Evolutionary conservation across 768 basidiomycete species (phyloP), one percentile per base, ranked within the genome.

Genomic region (Saitozyma podzolica): DNA sequence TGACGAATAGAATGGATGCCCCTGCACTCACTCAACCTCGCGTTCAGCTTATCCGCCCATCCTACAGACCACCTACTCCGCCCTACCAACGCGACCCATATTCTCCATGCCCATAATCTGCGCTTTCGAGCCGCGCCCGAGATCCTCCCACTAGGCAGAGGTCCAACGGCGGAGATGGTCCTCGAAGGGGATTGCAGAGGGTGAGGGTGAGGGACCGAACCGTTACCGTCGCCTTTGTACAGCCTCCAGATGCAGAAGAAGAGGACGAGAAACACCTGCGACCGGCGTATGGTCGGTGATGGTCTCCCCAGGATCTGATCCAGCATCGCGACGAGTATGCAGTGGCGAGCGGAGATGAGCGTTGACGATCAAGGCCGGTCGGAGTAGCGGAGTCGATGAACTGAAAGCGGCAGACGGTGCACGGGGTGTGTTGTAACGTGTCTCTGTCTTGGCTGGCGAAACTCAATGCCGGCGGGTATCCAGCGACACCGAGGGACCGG

Each of bases 211-310:
- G 8, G 41, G 9, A 51, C 40, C 5, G 69, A 56, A 9, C 77
- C 76, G 59, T 79, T 76, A 9, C 77, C 76, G 59, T 79, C 78
- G 7, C 90, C 89, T 8, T 84, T 82, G 16, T 84, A 73, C 59
- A 98, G 87, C 20, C 89, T 82, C 86, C 88, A 92, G 58, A 89
- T 70, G 93, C 94, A 97, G 81, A 97, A 96, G 78, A 91, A 72
- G 65, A 96, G 85, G 69, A 96, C 90, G 53, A 96, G 83, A 73
- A 94, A 87, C 56, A 96, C 91, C 88, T 98, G 92, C 2, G 88
- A 81, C 48, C 93, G 85, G 79, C 91, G 93, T 89, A 92, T 93
- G n/a, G 87, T 86, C 10, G 89, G 87, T 76, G 83, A 92, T 1
- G 94, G 94, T 20, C 89, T 86, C 54, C 94, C 94, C 6, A 91